These are phyloP conservation scores for Pleurotus citrinopileatus DNA, from an alignment of 768 basidiomycete species.

Conservation along the genomic window DNA sequence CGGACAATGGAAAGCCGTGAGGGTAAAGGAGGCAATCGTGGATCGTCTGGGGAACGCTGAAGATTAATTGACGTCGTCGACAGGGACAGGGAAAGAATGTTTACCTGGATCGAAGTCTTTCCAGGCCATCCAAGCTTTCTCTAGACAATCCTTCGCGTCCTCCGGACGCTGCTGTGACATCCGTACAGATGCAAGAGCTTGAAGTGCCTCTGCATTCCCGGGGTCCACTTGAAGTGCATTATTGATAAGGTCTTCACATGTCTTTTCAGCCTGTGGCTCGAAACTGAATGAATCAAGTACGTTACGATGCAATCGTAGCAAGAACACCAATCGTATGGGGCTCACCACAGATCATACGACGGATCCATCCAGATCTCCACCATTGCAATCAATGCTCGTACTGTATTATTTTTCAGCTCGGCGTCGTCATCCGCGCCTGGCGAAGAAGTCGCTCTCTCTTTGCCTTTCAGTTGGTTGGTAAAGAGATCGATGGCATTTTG, in stretches of 20 bases:
- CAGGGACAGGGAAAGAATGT: neutral
- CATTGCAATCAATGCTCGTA: constrained; percentile 81
- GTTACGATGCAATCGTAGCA: neutral
- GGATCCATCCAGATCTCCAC: constrained; percentile 98
- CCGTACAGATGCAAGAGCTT: constrained; percentile 80
- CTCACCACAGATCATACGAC: constrained; percentile 81
- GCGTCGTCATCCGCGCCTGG: constrained; percentile 44
- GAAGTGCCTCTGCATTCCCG: constrained; percentile 74
- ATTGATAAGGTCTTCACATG: constrained; percentile 73
- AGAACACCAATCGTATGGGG: constrained; percentile 6
- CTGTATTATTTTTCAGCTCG: constrained; percentile 64
- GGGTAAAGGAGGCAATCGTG: constrained; percentile 67
- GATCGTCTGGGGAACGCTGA: constrained; percentile 46
- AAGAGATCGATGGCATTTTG: constrained; percentile 77
- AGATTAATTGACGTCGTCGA: constrained; percentile 4
- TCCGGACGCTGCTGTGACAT: constrained; percentile 85
- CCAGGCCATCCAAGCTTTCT: constrained; percentile 66
- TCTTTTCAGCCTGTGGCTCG: constrained; percentile 77
- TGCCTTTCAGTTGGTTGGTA: constrained; percentile 68
- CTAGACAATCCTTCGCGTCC: constrained; percentile 70
- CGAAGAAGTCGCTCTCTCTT: constrained; percentile 48
- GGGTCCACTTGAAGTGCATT: constrained; percentile 75
- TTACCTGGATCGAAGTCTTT: constrained; percentile 62
- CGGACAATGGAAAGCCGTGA: constrained; percentile 74
- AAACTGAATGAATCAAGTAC: constrained; percentile 44